These are phyloP conservation scores for Salix caprea DNA, from an alignment of 345 rosid species.

Conservation along the genomic window DNA sequence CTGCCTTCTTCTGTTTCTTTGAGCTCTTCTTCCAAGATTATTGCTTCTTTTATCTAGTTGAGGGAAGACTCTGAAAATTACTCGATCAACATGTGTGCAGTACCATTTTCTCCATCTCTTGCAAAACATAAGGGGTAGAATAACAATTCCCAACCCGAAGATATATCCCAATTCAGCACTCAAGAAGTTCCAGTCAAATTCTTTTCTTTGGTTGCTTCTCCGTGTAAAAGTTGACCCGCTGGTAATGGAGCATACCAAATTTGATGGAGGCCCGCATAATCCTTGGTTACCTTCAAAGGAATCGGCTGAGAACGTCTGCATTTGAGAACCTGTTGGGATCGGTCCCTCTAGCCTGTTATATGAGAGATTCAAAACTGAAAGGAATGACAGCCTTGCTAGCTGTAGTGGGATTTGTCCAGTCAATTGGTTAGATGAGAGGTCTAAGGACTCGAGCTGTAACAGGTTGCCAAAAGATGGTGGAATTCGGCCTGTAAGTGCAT, in stretches of 20 bases:
- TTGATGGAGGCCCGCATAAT: background rate
- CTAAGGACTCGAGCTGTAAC: conserved; percentile 11
- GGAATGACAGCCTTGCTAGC: background rate
- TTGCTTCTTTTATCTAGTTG: background rate
- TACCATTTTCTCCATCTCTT: conserved; percentile 8
- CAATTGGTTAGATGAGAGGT: background rate
- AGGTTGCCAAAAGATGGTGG: background rate
- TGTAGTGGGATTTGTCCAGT: conserved; percentile 7
- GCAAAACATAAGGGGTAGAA: background rate
- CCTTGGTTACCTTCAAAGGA: conserved; percentile 8
- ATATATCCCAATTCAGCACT: background rate
- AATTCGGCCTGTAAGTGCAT: conserved; percentile 1
- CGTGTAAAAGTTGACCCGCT: no score
- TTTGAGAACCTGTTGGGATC: background rate
- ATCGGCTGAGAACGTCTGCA: background rate
- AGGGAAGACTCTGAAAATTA: conserved; percentile 1
- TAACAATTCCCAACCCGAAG: background rate
- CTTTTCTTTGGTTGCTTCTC: no score
- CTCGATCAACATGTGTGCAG: background rate
- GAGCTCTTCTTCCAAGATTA: background rate
- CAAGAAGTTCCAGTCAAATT: background rate
- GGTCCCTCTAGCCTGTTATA: background rate
- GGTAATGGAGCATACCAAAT: no score
- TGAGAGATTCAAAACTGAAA: conserved; percentile 12
- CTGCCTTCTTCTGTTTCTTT: background rate